Evolutionary conservation across 192 early-diverging fungal species (phyloP).

Genomic region (Backusella mclennaniae): DNA sequence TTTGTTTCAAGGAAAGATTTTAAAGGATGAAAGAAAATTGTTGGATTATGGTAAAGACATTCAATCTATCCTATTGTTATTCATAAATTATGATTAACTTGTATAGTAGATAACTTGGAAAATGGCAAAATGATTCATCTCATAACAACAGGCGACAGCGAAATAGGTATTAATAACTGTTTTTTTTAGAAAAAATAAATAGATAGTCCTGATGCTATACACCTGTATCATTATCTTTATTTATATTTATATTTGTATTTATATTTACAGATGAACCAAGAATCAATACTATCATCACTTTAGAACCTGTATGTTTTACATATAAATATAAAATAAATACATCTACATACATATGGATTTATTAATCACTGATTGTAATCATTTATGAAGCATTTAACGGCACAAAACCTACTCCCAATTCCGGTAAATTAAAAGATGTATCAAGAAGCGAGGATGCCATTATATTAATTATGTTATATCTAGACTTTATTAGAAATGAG

Average conservation of each 20-base stretch:
- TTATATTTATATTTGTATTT: neutral
- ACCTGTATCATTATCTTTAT: neutral
- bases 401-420: neutral
- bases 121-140: conserved; percentile 19
- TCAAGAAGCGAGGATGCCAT: neutral
- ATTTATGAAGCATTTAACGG: neutral
- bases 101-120: conserved; percentile 15
- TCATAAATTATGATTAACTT: neutral
- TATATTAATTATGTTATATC: neutral
- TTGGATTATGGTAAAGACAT: conserved; percentile 40
- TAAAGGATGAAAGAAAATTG: conserved; percentile 43
- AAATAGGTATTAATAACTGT: neutral
- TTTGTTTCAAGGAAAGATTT: conserved; percentile 46
- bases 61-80: neutral
- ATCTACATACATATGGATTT: neutral
- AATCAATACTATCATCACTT: conserved; percentile 7
- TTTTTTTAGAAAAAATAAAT: no score
- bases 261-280: conserved; percentile 2
- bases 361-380: neutral
- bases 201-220: neutral
- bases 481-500: conserved; percentile 4
- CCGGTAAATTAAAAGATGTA: neutral
- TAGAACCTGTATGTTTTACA: neutral
- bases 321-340: neutral
- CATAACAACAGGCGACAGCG: neutral